Evolutionary conservation across 2,329 filamentous ascomycete species (phyloP), one percentile per base, ranked within the genome.

Genomic region (Chlorencoelia australis): DNA sequence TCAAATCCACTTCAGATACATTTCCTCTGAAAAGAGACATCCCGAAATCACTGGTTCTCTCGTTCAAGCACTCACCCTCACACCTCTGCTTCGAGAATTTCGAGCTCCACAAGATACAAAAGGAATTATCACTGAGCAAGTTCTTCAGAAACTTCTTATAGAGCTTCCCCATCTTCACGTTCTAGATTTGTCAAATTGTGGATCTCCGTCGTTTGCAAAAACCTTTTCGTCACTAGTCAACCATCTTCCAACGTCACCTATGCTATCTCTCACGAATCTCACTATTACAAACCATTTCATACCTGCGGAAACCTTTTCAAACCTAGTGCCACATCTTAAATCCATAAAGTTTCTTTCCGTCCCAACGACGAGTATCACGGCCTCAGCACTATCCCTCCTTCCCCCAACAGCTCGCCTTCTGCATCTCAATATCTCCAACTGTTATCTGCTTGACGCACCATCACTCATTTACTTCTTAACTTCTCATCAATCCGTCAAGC

Each of bases 351-450:
- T 31, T 6, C 21, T 39, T 24, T 28, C 30, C 24, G 67, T 87
- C 17, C 73, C 78, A 7, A 79, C 80, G 45, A 86, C 82, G 2
- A 71, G 77, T 47, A 73, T 88, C 49, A 85, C 76, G 29, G 74
- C 84, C 55, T 63, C 67, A 22, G 81, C 81, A 6, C 65, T 88
- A 20, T 63, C 71, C 47, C 72, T 72, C 24, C 80, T 88, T 43
- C 81, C 82, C 3, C 55, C 66, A 15, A 77, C 76, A 8, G 82
- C 82, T 8, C 67, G 66, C 44, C 68, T 88, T 45, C 84, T 79
- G 2, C 82, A 88, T 54, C 61, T 88, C 37, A 86, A 83, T 51
- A 62, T 88, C 31, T 75, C 79, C 43, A 82, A 82, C 56, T 87
- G 82, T 66, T 75, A 71, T 35, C 68, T 74, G 32, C 65, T 88